Base-by-base conservation (phyloP, 2,329 filamentous ascomycete species). In the Botrytis sinoallii region DNA sequence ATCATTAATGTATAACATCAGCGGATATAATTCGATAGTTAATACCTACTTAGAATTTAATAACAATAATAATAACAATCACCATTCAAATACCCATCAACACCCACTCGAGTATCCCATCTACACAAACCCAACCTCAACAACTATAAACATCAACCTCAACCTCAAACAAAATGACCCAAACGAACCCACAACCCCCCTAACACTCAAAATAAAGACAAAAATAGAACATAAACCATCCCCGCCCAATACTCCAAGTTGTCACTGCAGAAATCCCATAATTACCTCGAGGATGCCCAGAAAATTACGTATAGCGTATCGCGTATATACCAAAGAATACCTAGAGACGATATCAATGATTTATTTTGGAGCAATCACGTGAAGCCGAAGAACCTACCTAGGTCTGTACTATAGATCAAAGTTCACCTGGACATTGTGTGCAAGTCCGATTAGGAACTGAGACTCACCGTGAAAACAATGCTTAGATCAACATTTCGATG, bases 201-300 rank as follows among this genome's bases (percentile, higher is more conserved):
- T 52, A n/a, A n/a, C 1, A 14, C 5, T n/a, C 14, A 12, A 55
- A n/a, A 12, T 3, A 12, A 55, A 55, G n/a, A 29, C 12, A 55
- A 18, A 52, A 52, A 32, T 32, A 42, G 0, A 1, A 42, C 16
- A 42, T 4, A 16, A 3, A 16, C 12, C 40, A 42, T 42, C 4
- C 40, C 32, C 32, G 32, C 32, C 40, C 40, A 1, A 42, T 4
- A 42, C 40, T 42, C 40, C 40, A 42, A 10, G 4, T 48, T 1
- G 4, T 48, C 2, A 1, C 44, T 22, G 10, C 22, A 22, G 3
- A 22, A 12, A 10, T 9, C 22, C 20, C 20, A 4, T 1, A 0
- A 10, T 12, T 12, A 12, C 22, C 22, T 4, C 9, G 22, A 25
- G 3, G 10, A 25, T 25, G 6, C 20, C 46, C 9, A 48, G 22